phyloP scores from a whole-genome alignment of 305 asterid genomes.

The Fraxinus floribunda region DNA sequence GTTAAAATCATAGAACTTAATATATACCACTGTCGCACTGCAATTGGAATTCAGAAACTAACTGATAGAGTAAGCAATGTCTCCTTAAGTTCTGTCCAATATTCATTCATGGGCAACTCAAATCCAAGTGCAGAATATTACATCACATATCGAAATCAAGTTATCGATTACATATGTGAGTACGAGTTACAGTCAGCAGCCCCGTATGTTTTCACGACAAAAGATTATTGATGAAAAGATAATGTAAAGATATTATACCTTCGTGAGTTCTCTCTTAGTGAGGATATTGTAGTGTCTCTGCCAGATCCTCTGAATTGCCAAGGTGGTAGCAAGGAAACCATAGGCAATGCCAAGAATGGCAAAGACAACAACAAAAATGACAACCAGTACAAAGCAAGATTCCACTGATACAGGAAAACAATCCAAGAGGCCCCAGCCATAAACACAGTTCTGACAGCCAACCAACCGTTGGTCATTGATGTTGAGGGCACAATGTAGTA shows the following conservation, averaged over 20 bases:
- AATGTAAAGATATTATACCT: constrained; percentile 30
- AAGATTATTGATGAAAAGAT: neutral
- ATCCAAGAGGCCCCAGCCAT: constrained; percentile 59
- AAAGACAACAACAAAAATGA: constrained; percentile 50
- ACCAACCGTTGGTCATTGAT: constrained; percentile 47
- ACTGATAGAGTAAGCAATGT: neutral
- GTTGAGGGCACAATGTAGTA: constrained; percentile 46
- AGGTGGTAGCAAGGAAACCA: constrained; percentile 57
- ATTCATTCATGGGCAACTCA: neutral
- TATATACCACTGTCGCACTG: neutral
- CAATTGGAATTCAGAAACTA: neutral
- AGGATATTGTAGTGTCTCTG: constrained; percentile 65
- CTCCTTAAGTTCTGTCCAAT: neutral
- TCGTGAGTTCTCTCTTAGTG: constrained; percentile 59
- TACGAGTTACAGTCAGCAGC: neutral
- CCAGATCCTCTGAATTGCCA: constrained; percentile 66
- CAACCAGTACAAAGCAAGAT: constrained; percentile 47
- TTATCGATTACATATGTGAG: neutral
- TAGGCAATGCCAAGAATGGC: constrained; percentile 60
- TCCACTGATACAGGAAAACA: constrained; percentile 57
- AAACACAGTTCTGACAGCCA: constrained; percentile 56
- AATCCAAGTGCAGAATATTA: neutral
- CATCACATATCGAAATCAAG: neutral
- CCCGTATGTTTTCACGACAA: neutral
- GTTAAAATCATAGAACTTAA: neutral